Evolutionary conservation across 2,329 filamentous ascomycete genomes (phyloP).

Genomic region (Colletotrichum incanum): DNA sequence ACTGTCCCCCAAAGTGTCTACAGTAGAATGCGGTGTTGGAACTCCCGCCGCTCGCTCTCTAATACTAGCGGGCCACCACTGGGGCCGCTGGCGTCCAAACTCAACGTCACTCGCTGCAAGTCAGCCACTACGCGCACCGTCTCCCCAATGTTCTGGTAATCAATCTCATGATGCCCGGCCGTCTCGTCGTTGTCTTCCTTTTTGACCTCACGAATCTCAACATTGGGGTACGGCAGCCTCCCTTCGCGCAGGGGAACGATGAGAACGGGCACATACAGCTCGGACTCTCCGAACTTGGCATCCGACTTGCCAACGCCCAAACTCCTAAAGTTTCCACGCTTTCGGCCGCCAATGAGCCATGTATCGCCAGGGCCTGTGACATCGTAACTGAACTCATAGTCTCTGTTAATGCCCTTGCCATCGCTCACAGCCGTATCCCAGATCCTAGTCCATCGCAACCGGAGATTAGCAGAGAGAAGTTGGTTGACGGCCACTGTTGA

Average conservation of each 20-base stretch:
- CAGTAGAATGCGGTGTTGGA: constrained; percentile 56
- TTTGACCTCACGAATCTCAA: constrained; percentile 81
- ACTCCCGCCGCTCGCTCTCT: constrained; percentile 67
- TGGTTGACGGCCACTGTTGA: constrained; percentile 73
- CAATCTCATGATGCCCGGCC: constrained; percentile 76
- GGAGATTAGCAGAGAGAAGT: constrained; percentile 74
- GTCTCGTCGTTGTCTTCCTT: constrained; percentile 48
- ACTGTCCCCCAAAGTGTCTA: constrained; percentile 35
- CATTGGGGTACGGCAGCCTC: constrained; percentile 80
- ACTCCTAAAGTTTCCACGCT: constrained; percentile 83
- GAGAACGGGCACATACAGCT: constrained; percentile 77
- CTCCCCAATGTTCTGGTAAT: constrained; percentile 84
- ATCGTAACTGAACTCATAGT: constrained; percentile 86
- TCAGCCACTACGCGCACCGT: constrained; percentile 82
- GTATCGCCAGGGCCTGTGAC: constrained; percentile 80
- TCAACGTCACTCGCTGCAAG: constrained; percentile 80
- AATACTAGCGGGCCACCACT: constrained; percentile 77
- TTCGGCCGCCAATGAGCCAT: constrained; percentile 89
- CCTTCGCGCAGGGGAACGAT: constrained; percentile 87
- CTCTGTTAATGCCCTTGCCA: constrained; percentile 44
- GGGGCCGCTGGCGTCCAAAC: constrained; percentile 76
- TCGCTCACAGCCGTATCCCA: constrained; percentile 68
- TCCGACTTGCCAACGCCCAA: constrained; percentile 56
- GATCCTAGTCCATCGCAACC: constrained; percentile 73
- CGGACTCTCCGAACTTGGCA: constrained; percentile 59